Percentiles rank a stretch among this genome's conserved stretches.
These are phyloP conservation scores for Colletotrichum sp. DNA, from an alignment of 2,329 filamentous ascomycete species.

Conservation along the genomic window DNA sequence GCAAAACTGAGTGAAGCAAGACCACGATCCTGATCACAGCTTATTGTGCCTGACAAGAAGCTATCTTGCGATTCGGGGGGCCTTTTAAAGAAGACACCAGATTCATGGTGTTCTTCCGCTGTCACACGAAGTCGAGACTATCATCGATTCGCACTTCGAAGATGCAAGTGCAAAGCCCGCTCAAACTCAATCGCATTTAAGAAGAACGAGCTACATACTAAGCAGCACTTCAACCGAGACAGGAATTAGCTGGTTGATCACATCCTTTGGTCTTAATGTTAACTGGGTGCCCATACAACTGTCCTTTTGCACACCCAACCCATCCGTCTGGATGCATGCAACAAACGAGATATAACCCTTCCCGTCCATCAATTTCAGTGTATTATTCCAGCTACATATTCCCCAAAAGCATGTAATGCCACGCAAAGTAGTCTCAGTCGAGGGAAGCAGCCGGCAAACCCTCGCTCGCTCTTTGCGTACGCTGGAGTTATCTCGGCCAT, in stretches of 20 bases:
- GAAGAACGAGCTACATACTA: not conserved
- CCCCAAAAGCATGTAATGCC: no score
- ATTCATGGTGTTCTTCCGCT: rapidly evolving
- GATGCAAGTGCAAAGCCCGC: not conserved
- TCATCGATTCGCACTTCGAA: not conserved
- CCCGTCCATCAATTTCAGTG: no score
- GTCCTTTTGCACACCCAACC: rapidly evolving
- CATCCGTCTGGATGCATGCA: no score
- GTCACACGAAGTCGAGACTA: rapidly evolving
- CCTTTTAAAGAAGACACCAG: not conserved
- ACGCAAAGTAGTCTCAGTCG: no score
- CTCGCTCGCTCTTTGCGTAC: no score
- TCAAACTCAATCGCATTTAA: not conserved
- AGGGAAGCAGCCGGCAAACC: no score
- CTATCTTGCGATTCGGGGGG: rapidly evolving
- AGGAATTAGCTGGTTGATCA: no score
- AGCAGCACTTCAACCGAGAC: no score
- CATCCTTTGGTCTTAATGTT: no score
- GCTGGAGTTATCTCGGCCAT: no score
- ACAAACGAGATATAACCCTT: no score
- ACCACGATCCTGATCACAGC: not conserved
- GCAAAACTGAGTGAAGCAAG: not conserved
- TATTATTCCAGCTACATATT: no score
- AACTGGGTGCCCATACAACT: not conserved
- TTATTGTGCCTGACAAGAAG: not conserved